Conservation (phyloP, 2,329 filamentous ascomycete genomes). For the Colletotrichum orbiculare region DNA sequence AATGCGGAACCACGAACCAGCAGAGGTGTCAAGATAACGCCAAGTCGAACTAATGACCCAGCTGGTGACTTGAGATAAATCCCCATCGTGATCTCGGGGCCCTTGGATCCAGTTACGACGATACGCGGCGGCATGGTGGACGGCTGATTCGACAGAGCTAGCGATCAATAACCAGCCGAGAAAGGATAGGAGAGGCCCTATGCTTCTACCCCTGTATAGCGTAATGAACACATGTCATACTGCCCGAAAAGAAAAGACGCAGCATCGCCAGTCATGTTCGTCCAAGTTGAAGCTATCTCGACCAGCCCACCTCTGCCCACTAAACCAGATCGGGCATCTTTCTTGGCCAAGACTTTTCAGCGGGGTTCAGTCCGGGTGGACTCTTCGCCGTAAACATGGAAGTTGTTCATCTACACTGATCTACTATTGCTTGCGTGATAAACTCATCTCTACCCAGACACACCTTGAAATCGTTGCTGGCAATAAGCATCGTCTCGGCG, state of each 20-base stretch:
- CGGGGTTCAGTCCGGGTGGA: slow-evolving; percentile 1
- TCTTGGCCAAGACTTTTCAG: slow-evolving; percentile 18
- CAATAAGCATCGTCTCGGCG: no score
- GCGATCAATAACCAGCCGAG: not conserved
- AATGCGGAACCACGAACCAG: not conserved
- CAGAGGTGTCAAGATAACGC: not conserved
- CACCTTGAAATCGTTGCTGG: not conserved
- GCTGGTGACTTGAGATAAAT: not conserved
- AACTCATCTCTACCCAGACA: not conserved
- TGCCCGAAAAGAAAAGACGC: not conserved
- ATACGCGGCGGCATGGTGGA: not conserved
- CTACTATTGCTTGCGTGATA: not conserved
- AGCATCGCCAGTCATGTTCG: not conserved
- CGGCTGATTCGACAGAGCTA: not conserved
- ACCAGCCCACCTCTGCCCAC: not conserved
- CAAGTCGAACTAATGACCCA: not conserved
- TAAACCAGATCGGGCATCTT: slow-evolving; percentile 10
- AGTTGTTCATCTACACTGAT: not conserved
- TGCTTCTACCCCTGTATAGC: no score
- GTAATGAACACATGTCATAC: no score
- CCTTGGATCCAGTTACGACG: not conserved
- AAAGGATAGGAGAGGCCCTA: no score
- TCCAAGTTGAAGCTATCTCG: slow-evolving; percentile 16
- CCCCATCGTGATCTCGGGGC: not conserved
- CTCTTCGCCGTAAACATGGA: not conserved